Evolutionary conservation across 495 filamentous ascomycete species (phyloP), one percentile per base, ranked within the genome.

Genomic region (Hypoxylon rickii): DNA sequence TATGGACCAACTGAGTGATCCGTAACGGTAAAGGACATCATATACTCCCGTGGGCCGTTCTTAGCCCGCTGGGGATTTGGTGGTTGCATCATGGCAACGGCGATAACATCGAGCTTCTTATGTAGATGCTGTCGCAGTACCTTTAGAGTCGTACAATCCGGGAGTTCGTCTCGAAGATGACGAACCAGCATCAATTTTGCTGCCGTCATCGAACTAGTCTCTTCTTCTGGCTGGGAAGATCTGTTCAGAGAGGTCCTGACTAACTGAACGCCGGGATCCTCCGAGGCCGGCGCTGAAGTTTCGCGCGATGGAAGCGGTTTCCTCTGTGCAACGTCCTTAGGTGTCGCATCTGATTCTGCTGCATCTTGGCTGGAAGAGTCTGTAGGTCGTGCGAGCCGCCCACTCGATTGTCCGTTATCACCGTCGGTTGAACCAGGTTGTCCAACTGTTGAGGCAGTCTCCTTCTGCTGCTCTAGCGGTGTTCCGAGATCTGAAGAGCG

Each of bases 141-240:
- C 29, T 84, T 84, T 3, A 96, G 80, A 1, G 86, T 73, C 18
- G 86, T 78, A 60, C 85, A 93, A 58, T 89, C 89, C 0, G 83
- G 81, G 3, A 85, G 65, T 24, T 82, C 76, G 46, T 81, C 86
- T 20, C 83, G 82, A 10, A 93, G 69, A 57, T 69, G 58, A 41
- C 75, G 74, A 16, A 56, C 57, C 3, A 80, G 64, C 29, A 71
- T 65, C 0, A 68, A 18, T 42, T 77, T 80, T 26, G 74, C 64
- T 1, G 62, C 51, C 11, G 71, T 51, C 24, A 70, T 63, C 18
- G 64, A 65, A 41, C 44, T 54, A 36, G 39, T 58, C 3, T 66
- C 61, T 45, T 70, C 65, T 13, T 64, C 65, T 8, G 44, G 21
- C 33, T 52, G 61, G 15, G 49, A 32, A 7, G 34, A 31, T 24